phyloP scores from a whole-genome alignment of 2,329 filamentous ascomycete species.

The Botrytis fabae region DNA sequence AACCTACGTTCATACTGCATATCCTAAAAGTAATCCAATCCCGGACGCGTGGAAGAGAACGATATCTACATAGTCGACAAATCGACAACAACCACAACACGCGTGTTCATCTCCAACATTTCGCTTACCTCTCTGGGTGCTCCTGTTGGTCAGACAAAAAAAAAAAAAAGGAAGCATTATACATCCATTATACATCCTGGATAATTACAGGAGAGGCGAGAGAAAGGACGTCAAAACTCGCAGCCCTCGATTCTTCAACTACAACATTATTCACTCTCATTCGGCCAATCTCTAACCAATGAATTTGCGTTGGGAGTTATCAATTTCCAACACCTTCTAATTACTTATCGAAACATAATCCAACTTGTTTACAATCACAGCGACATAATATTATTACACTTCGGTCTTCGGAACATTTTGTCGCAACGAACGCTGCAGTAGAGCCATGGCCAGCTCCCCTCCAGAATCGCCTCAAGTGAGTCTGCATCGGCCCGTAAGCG shows the following conservation, averaged over 20 bases:
- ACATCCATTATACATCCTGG: constrained; percentile 12
- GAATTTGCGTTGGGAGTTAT: neutral
- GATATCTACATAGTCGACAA: neutral
- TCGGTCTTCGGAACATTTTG: constrained; percentile 33
- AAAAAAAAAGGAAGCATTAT: constrained; percentile 15
- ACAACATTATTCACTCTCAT: constrained; percentile 18
- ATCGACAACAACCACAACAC: constrained; percentile 8
- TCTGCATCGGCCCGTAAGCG: constrained; percentile 74
- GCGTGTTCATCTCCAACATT: constrained; percentile 13
- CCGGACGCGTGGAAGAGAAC: neutral
- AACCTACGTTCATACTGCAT: neutral
- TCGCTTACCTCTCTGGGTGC: constrained; percentile 15
- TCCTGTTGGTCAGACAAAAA: constrained; percentile 11
- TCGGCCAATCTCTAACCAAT: constrained; percentile 1
- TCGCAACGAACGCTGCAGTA: constrained; percentile 36
- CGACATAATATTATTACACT: constrained; percentile 4
- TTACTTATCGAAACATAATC: neutral
- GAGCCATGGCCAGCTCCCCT: constrained; percentile 66
- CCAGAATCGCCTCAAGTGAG: constrained; percentile 61
- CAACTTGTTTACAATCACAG: constrained; percentile 2
- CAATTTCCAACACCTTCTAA: constrained; percentile 8
- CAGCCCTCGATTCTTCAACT: neutral
- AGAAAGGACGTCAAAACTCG: neutral
- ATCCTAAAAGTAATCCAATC: neutral
- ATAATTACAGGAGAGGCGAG: constrained; percentile 1